Percentiles rank a stretch among this genome's conserved stretches.
Evolutionary conservation across 352 stramenopile genomes (phyloP).

Genomic region (Phytopythium ostracodes): DNA sequence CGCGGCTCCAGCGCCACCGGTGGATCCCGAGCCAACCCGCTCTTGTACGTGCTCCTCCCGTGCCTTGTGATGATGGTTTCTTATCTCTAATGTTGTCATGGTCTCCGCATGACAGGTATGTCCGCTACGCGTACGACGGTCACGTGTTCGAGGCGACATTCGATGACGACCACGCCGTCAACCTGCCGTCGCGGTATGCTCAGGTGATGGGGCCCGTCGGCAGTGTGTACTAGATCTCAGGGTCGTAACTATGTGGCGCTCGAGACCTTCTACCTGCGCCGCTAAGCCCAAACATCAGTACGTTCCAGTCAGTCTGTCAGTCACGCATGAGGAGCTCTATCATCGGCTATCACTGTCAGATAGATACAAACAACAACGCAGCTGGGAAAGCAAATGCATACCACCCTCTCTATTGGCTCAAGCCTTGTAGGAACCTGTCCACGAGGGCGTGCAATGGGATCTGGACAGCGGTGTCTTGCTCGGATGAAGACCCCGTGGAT

Average conservation of each 20-base stretch:
- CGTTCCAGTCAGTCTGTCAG: no score
- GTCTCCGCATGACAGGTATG: slow-evolving; percentile 59
- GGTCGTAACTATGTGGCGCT: neutral
- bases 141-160: slow-evolving; percentile 82
- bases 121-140: slow-evolving; percentile 70
- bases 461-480: slow-evolving; percentile 11
- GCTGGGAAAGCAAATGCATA: no score
- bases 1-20: slow-evolving; percentile 6
- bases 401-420: neutral
- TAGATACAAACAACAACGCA: no score
- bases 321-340: no score
- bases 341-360: no score
- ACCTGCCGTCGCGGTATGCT: slow-evolving; percentile 67
- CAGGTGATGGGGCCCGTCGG: slow-evolving; percentile 63
- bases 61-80: neutral
- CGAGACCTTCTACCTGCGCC: neutral
- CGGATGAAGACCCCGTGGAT: slow-evolving; percentile 2
- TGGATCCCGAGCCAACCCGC: slow-evolving; percentile 26
- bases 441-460: slow-evolving; percentile 37
- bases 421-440: slow-evolving; percentile 38
- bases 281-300: no score
- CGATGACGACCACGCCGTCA: slow-evolving; percentile 64
- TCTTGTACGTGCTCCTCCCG: slow-evolving; percentile 43
- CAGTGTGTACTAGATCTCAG: slow-evolving; percentile 38
- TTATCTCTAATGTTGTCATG: neutral